Conservation (phyloP, 768 basidiomycete genomes). For the Lyophyllum atratum region DNA sequence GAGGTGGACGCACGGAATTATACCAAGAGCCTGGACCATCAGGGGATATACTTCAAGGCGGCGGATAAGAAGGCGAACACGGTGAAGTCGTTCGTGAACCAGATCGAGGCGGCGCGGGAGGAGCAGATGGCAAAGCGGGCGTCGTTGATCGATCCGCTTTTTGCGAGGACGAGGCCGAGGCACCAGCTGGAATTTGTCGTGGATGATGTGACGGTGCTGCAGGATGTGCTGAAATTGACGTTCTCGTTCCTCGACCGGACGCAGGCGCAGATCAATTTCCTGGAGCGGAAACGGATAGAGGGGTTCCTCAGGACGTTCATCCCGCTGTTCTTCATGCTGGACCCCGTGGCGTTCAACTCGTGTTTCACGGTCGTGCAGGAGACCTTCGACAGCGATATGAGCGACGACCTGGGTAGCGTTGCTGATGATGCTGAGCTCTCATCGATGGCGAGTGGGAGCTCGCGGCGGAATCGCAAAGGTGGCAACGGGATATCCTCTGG, state of each 20-base stretch:
- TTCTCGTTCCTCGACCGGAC: slow-evolving; percentile 92
- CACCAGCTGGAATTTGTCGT: slow-evolving; percentile 83
- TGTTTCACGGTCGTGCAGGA: slow-evolving; percentile 65
- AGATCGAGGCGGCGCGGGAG: slow-evolving; percentile 83
- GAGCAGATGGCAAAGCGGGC: slow-evolving; percentile 80
- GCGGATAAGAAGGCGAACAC: slow-evolving; percentile 86
- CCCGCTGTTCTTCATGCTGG: slow-evolving; percentile 76
- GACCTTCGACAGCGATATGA: slow-evolving; percentile 54
- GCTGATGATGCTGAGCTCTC: slow-evolving; percentile 38
- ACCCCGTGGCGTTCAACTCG: slow-evolving; percentile 68
- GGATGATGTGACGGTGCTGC: slow-evolving; percentile 74
- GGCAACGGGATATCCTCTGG: slow-evolving; percentile 30
- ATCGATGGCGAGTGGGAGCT: slow-evolving; percentile 41
- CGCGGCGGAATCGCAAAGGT: slow-evolving; percentile 33
- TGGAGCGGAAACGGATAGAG: slow-evolving; percentile 83
- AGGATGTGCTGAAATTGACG: slow-evolving; percentile 86
- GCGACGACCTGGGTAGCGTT: slow-evolving; percentile 46
- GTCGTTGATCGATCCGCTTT: slow-evolving; percentile 54
- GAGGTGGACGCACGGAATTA: slow-evolving; percentile 96
- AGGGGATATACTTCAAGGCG: slow-evolving; percentile 87
- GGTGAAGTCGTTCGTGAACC: slow-evolving; percentile 73
- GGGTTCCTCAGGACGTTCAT: slow-evolving; percentile 75
- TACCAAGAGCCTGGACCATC: slow-evolving; percentile 90
- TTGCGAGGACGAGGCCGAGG: slow-evolving; percentile 62
- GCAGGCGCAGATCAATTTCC: slow-evolving; percentile 66